Evolutionary conservation across 2,329 filamentous ascomycete species (phyloP).

Genomic region (Cytospora mali): DNA sequence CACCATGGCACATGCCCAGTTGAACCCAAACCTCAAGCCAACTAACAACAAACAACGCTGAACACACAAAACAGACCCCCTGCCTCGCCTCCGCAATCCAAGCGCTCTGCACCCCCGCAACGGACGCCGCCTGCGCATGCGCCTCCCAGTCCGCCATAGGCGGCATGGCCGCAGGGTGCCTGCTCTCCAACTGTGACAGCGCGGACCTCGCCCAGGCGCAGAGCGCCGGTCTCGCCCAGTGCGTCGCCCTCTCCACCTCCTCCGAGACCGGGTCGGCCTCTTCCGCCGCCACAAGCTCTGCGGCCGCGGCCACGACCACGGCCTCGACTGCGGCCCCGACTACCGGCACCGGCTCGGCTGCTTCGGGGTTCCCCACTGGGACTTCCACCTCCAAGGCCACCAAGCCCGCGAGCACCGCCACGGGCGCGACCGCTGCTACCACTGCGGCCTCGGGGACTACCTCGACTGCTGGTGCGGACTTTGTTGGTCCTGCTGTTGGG

Average conservation of each 20-base stretch:
- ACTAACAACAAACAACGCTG: background rate
- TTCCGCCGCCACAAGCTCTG: too few relatives aligned
- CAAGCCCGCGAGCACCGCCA: too few relatives aligned
- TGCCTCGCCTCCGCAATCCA: slow-evolving; percentile 52
- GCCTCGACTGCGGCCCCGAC: slow-evolving; percentile 11
- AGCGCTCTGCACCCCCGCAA: slow-evolving; percentile 47
- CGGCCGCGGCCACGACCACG: slow-evolving; percentile 31
- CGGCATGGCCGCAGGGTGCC: slow-evolving; percentile 36
- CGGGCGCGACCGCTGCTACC: too few relatives aligned
- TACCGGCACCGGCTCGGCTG: slow-evolving; percentile 9
- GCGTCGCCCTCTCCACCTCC: slow-evolving; percentile 37
- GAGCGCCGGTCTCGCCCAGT: slow-evolving; percentile 38
- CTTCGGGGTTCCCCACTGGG: slow-evolving; percentile 1
- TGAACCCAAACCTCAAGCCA: background rate
- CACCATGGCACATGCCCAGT: too few relatives aligned
- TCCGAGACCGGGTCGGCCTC: too few relatives aligned
- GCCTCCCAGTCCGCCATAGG: slow-evolving; percentile 40
- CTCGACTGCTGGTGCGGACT: slow-evolving; percentile 1
- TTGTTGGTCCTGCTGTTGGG: slow-evolving; percentile 7
- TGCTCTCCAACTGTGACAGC: slow-evolving; percentile 37
- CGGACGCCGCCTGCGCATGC: slow-evolving; percentile 56
- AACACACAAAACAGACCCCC: slow-evolving; percentile 38
- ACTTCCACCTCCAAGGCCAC: background rate
- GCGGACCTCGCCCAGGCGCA: slow-evolving; percentile 36
- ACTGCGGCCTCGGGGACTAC: background rate